Base-by-base conservation (phyloP, 2,329 filamentous ascomycete species). In the Exophiala lecanii-corni region DNA sequence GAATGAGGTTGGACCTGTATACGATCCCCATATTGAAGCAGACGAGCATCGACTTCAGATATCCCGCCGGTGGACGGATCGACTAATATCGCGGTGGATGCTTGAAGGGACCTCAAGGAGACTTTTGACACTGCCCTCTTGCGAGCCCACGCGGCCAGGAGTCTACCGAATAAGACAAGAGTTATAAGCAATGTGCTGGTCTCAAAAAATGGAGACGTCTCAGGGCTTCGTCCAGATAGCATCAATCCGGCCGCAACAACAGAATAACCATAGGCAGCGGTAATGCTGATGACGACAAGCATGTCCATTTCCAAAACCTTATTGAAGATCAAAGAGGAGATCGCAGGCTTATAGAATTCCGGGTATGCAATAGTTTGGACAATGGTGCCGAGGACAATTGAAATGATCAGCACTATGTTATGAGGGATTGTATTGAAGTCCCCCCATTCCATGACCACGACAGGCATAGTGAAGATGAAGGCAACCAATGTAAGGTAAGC, bases 11-110 rank as follows among this genome's bases (percentile, higher is more conserved):
- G 53, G 2, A 86, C 73, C 31, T 72, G 75, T 64, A 91, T 82
- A 0, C 62, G 53, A 54, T 92, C 86, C 0, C 80, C 82, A 47
- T 82, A 82, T 54, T 91, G 83, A 2, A 91, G 70, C 2, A 89
- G 71, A 0, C 74, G 69, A 2, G 72, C 67, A 55, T 89, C 85
- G 18, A 89, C 79, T 21, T 79, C 74, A 5, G 39, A 54, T 1
- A 65, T 61, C 1, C 57, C 54, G 3, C 53, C 55, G 2, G 54
- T 63, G 4, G 61, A 50, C 5, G 63, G 48, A 2, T 66, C 60
- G 0, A 79, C 55, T 2, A 86, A 55, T 2, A 76, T 56, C 1
- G 82, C 81, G 1, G 69, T 77, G 0, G 70, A 54, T 0, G 65
- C 53, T 55, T 89, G 85, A 0, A 89, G 59, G 18, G 72, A 72